These are phyloP conservation scores for Hypholoma fasciculare DNA, from an alignment of 768 basidiomycete species.

Conservation along the genomic window DNA sequence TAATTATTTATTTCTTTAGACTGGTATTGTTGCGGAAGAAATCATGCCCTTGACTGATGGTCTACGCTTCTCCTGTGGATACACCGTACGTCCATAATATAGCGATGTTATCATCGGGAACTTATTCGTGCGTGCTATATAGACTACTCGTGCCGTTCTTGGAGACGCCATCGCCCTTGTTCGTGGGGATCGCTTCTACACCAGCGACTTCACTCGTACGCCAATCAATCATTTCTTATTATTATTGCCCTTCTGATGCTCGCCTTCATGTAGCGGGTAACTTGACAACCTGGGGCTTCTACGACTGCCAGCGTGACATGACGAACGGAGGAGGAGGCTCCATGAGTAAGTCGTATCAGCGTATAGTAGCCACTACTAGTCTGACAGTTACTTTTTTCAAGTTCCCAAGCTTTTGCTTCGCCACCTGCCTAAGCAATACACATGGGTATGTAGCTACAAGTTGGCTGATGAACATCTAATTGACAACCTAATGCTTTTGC, in stretches of 20 bases:
- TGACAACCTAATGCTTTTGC: slow-evolving; percentile 18
- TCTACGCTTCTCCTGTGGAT: slow-evolving; percentile 28
- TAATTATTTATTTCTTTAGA: slow-evolving; percentile 10
- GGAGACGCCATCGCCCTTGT: slow-evolving; percentile 54
- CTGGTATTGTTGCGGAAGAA: slow-evolving; percentile 33
- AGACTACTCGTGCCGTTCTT: slow-evolving; percentile 50
- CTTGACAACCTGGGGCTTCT: slow-evolving; percentile 53
- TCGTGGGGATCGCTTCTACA: slow-evolving; percentile 55
- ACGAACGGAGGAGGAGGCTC: slow-evolving; percentile 39
- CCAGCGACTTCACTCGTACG: slow-evolving; percentile 51
- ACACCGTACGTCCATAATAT: slow-evolving; percentile 20
- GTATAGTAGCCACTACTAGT: background rate
- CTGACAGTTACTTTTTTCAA: slow-evolving; percentile 7
- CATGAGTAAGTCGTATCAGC: slow-evolving; percentile 24
- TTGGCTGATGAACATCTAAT: background rate
- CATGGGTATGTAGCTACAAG: slow-evolving; percentile 22
- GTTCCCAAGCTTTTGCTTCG: slow-evolving; percentile 47
- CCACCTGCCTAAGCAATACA: slow-evolving; percentile 42
- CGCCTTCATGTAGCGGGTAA: slow-evolving; percentile 30
- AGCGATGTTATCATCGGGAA: background rate
- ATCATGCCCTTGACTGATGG: slow-evolving; percentile 30
- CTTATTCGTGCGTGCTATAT: background rate
- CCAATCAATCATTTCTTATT: background rate
- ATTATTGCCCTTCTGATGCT: background rate
- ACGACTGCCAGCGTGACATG: slow-evolving; percentile 45